phyloP scores from a whole-genome alignment of 2,329 filamentous ascomycete species.

The Zasmidium angulare region DNA sequence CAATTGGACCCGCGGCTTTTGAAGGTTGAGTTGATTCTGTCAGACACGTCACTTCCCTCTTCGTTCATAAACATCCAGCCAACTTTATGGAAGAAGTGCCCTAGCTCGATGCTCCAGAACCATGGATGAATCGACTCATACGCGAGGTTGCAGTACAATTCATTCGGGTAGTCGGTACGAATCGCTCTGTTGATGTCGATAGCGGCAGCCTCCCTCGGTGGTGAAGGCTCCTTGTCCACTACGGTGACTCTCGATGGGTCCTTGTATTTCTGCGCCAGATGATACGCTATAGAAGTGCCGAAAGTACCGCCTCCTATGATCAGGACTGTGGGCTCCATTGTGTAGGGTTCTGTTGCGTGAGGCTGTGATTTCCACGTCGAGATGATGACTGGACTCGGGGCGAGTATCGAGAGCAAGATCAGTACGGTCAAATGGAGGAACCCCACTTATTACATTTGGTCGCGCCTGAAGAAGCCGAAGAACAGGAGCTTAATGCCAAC shows the following conservation, averaged over 20 bases:
- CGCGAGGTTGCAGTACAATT: constrained; percentile 34
- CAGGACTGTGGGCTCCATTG: constrained; percentile 20
- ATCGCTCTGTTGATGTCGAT: constrained; percentile 36
- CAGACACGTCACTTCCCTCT: constrained; percentile 33
- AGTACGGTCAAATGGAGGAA: not conserved
- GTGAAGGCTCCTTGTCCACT: constrained; percentile 56
- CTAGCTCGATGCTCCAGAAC: constrained; percentile 32
- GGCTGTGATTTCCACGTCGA: not conserved
- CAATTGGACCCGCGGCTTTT: constrained; percentile 42
- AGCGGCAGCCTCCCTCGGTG: constrained; percentile 45
- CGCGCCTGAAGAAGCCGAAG: not conserved
- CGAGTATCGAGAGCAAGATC: not conserved
- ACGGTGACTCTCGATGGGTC: constrained; percentile 53
- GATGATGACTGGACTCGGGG: not conserved
- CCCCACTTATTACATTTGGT: not conserved
- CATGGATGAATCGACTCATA: constrained; percentile 42
- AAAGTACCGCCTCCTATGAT: constrained; percentile 29
- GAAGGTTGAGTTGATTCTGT: constrained; percentile 56
- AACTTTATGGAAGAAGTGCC: constrained; percentile 56
- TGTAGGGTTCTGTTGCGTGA: not conserved
- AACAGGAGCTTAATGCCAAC: not conserved
- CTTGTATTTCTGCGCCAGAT: constrained; percentile 47
- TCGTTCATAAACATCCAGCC: constrained; percentile 53
- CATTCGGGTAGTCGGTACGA: constrained; percentile 32
- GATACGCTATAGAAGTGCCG: constrained; percentile 26